Evolutionary conservation across 345 rosid species (phyloP).

Genomic region (Eucalyptus sp.): DNA sequence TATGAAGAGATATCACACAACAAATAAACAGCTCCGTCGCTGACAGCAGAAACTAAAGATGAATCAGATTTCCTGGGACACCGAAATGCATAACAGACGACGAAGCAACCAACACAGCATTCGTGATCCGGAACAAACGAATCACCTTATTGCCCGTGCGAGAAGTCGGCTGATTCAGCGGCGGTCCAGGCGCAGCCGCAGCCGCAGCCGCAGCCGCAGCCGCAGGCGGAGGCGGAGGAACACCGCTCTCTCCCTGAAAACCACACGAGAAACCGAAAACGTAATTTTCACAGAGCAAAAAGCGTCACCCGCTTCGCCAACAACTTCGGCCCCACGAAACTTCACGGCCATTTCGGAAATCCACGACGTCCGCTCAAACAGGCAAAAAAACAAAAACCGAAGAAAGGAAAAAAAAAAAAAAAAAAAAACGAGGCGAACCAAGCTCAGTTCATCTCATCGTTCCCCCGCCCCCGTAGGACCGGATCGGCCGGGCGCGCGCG

Average conservation of each 20-base stretch:
- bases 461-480: neutral
- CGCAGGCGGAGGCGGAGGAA: constrained; percentile 11
- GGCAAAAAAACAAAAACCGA: neutral
- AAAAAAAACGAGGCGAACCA: neutral
- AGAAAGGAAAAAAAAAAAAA: neutral
- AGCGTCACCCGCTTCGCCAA: neutral
- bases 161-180: constrained; percentile 14
- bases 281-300: neutral
- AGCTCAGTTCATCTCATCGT: neutral
- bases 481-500: neutral
- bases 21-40: neutral
- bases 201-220: neutral
- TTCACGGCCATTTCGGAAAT: neutral
- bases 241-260: constrained; percentile 30
- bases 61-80: neutral
- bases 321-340: neutral
- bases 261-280: neutral
- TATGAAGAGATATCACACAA: neutral
- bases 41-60: neutral
- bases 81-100: neutral
- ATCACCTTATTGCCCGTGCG: constrained; percentile 44
- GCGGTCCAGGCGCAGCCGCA: neutral
- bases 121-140: neutral
- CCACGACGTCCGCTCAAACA: neutral
- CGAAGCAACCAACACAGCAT: neutral